Percentiles rank a stretch among this genome's conserved stretches.
Evolutionary conservation across 768 basidiomycete genomes (phyloP).

Genomic region (Kwoniella pini): DNA sequence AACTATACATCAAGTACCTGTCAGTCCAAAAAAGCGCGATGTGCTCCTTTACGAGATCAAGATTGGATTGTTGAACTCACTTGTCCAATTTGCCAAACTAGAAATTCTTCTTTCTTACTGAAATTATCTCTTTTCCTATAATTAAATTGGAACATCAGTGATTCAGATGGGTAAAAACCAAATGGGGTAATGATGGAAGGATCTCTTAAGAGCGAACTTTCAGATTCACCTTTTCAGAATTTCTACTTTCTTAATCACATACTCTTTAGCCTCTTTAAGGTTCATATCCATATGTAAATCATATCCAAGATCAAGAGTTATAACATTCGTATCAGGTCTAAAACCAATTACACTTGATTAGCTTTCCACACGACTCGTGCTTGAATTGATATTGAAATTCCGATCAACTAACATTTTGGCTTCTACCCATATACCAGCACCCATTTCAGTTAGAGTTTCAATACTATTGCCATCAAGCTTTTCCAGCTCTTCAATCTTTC

Average conservation of each 20-base stretch:
- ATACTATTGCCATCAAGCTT: not conserved
- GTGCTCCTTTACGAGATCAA: not conserved
- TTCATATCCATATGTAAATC: slow-evolving; percentile 32
- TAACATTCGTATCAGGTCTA: slow-evolving; percentile 16
- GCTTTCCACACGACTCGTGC: too few relatives aligned
- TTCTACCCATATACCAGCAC: slow-evolving; percentile 27
- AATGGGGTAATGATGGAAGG: too few relatives aligned
- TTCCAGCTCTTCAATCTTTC: slow-evolving; percentile 9
- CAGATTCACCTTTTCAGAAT: slow-evolving; percentile 29
- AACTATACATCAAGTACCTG: too few relatives aligned
- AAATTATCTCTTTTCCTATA: slow-evolving; percentile 14
- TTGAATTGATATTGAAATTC: too few relatives aligned
- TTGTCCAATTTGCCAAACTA: slow-evolving; percentile 37
- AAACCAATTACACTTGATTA: not conserved
- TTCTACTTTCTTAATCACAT: slow-evolving; percentile 16
- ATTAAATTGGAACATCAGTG: not conserved
- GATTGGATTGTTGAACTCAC: slow-evolving; percentile 10
- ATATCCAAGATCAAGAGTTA: slow-evolving; percentile 34
- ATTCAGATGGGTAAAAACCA: too few relatives aligned
- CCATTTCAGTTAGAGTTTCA: slow-evolving; percentile 24
- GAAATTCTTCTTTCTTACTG: slow-evolving; percentile 19
- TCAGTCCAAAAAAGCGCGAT: too few relatives aligned
- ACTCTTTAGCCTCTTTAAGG: slow-evolving; percentile 16
- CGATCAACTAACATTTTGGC: slow-evolving; percentile 21
- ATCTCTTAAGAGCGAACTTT: too few relatives aligned